A percentile compares a stretch with the other conserved stretches of the same genome.
These are phyloP conservation scores for Dianthus caryophyllus DNA, from an alignment of 148 eudicot genomes.

Conservation along the genomic window DNA sequence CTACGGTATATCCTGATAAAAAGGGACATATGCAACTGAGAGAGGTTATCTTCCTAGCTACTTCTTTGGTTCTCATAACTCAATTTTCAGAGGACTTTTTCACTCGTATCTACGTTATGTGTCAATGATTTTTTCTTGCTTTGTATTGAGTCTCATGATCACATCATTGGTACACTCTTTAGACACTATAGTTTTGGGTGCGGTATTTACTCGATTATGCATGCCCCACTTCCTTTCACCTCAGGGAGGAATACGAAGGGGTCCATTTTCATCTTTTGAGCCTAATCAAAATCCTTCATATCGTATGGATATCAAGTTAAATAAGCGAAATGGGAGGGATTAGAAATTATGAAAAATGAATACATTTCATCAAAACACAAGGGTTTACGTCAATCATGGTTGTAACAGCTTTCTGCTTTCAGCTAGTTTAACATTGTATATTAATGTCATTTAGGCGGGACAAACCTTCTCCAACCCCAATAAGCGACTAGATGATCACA, in stretches of 20 bases:
- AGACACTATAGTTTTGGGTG: neutral
- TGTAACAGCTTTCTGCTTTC: neutral
- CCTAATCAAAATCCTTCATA: too few species aligned
- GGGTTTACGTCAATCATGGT: neutral
- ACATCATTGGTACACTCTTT: neutral
- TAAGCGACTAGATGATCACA: conserved; percentile 39
- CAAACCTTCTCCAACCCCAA: conserved; percentile 39
- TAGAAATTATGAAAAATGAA: too few species aligned
- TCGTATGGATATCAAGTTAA: too few species aligned
- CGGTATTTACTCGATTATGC: too few species aligned
- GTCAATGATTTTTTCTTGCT: neutral
- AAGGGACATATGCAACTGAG: conserved; percentile 40
- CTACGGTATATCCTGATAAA: conserved; percentile 48
- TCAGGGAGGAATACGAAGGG: too few species aligned
- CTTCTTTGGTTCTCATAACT: neutral
- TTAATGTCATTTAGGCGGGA: conserved; percentile 29
- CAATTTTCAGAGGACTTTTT: neutral
- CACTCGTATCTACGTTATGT: neutral
- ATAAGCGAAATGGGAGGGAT: too few species aligned
- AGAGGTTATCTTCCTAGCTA: conserved; percentile 26
- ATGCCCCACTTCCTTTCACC: too few species aligned
- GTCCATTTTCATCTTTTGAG: too few species aligned
- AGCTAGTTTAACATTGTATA: conserved; percentile 6
- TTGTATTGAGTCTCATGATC: neutral
- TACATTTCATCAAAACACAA: too few species aligned